A percentile compares a stretch with the other conserved stretches of the same genome.
Evolutionary conservation across 2,329 filamentous ascomycete genomes (phyloP).

Genomic region (Ophiostoma fasciatum): DNA sequence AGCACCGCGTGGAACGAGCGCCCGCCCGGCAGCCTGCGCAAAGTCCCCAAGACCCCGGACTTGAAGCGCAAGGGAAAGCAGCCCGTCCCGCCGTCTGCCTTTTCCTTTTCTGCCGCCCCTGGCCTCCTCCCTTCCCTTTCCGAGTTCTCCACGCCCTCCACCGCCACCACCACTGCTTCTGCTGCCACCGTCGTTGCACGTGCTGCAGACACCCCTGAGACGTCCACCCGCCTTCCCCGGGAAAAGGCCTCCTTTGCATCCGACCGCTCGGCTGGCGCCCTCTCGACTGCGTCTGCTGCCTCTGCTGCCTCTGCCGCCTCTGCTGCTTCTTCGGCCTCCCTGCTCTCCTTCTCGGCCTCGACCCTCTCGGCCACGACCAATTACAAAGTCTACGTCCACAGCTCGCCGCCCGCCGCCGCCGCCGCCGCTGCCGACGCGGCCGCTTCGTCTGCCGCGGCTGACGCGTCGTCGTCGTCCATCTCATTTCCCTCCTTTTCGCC

Average conservation of each 20-base stretch:
- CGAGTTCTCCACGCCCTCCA: slow-evolving; percentile 17
- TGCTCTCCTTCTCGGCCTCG: too few species aligned
- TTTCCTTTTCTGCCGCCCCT: background rate
- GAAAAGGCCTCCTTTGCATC: slow-evolving; percentile 25
- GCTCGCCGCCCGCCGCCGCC: slow-evolving; percentile 21
- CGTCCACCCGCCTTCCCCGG: background rate
- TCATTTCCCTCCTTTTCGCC: too few species aligned
- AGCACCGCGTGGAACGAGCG: slow-evolving; percentile 41
- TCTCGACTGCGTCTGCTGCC: slow-evolving; percentile 3
- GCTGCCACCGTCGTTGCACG: background rate
- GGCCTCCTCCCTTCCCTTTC: slow-evolving; percentile 18
- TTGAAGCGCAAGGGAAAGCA: slow-evolving; percentile 24
- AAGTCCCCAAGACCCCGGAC: slow-evolving; percentile 31
- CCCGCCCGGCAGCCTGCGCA: slow-evolving; percentile 39
- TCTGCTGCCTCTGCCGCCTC: slow-evolving; percentile 34
- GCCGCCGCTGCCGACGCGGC: slow-evolving; percentile 13
- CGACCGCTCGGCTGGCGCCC: slow-evolving; percentile 15
- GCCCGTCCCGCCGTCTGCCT: slow-evolving; percentile 1
- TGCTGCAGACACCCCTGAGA: background rate
- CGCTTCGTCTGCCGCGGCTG: background rate
- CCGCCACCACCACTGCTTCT: background rate
- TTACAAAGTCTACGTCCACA: slow-evolving; percentile 37
- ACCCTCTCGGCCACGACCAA: slow-evolving; percentile 38
- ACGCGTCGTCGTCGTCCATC: too few species aligned
- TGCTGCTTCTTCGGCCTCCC: too few species aligned